Base-by-base conservation (phyloP, 352 stramenopile species). In the Thraustotheca clavata region DNA sequence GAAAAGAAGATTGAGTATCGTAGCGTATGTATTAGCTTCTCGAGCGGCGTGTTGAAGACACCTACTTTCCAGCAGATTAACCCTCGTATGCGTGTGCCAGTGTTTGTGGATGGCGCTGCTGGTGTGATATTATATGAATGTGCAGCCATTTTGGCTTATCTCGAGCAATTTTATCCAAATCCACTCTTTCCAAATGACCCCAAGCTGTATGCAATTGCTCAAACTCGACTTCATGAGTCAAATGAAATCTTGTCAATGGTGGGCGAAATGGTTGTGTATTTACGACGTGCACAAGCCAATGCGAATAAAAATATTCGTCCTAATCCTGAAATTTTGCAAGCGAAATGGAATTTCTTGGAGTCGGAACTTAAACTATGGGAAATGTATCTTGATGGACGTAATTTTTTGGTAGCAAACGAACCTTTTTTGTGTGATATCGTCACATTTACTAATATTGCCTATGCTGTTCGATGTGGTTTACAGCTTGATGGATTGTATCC, bases 201-300 rank as follows among this genome's bases (percentile, higher is more conserved):
- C 9, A 65, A 65, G 31, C 62, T 71, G 22, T 92, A 86, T 61
- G 83, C 80, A 8, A 68, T 88, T 14, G 83, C 83, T 4, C 79
- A 92, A 74, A 86, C 79, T 36, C 76, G 83, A 38, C 72, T 92
- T 61, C 80, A 90, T 55, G 83, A 92, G 69, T 76, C 80, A 9
- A 92, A 92, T 60, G 83, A 92, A 74, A 87, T 90, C 60, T 68
- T 92, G 31, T 92, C 83, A 5, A 80, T 89, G 20, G 79, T 92
- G 9, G 83, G 83, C 16, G 83, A 92, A 35, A 62, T 92, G 29
- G 80, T 92, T 34, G 80, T 89, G 20, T 92, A 90, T 60, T 59
- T 92, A 67, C 80, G 83, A 32, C 79, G 83, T 5, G 57, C 38
- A n/a, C 57, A 65, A 54, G 38, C 57, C 20, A 65, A 65, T 33